Conservation (phyloP, 129 eudicot species). For the Ambrosia trifida region DNA sequence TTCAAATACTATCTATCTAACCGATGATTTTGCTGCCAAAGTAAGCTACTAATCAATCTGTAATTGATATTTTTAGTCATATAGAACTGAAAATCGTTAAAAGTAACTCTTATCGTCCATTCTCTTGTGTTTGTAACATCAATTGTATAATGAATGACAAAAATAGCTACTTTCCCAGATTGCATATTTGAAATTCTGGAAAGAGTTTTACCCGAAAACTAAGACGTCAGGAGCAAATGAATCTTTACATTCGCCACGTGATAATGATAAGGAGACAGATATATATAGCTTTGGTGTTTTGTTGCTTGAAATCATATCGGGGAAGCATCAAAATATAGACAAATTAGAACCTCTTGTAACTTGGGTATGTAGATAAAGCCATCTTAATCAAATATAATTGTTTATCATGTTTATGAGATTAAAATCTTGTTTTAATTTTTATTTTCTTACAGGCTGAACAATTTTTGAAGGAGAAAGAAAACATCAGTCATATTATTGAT, state of each 20-base stretch:
- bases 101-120: background rate
- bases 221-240: slow-evolving; percentile 34
- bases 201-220: slow-evolving; percentile 41
- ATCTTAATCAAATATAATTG: background rate
- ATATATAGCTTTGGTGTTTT: slow-evolving; percentile 66
- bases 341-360: slow-evolving; percentile 48
- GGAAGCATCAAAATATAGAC: slow-evolving; percentile 48
- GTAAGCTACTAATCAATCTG: slow-evolving; percentile 41
- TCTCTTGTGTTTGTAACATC: background rate
- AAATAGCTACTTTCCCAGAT: slow-evolving; percentile 41
- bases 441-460: slow-evolving; percentile 42
- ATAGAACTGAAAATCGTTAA: background rate
- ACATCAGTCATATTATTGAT: slow-evolving; percentile 49
- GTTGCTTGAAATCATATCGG: slow-evolving; percentile 72
- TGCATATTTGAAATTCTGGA: slow-evolving; percentile 58
- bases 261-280: slow-evolving; percentile 52
- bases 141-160: background rate
- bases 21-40: slow-evolving; percentile 92
- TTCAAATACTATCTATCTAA: slow-evolving; percentile 49
- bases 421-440: background rate
- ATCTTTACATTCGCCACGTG: slow-evolving; percentile 32
- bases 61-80: background rate
- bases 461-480: slow-evolving; percentile 48
- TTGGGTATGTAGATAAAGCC: slow-evolving; percentile 50
- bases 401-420: background rate